Percentiles rank a stretch among this genome's conserved stretches.
phyloP scores from a whole-genome alignment of 164 flowering plant genomes.

The Paratinospora sagittata region DNA sequence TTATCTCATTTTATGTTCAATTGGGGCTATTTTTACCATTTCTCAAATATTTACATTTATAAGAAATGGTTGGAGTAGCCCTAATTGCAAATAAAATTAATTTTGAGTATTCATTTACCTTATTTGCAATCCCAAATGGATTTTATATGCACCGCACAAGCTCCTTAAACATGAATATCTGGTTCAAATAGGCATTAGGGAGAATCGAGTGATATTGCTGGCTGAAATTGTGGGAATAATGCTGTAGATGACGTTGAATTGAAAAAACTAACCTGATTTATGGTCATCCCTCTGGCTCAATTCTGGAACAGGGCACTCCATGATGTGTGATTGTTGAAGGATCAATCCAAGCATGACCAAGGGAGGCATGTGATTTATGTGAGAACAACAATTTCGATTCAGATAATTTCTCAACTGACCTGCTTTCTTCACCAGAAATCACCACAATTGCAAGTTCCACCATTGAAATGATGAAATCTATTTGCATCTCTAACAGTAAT shows the following conservation, averaged over 20 bases:
- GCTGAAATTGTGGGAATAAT: neutral
- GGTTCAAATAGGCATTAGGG: no score
- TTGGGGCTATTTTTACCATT: no score
- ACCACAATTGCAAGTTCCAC: constrained; percentile 46
- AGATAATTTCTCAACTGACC: neutral
- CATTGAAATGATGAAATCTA: constrained; percentile 48
- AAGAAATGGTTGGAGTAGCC: no score
- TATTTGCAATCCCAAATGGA: no score
- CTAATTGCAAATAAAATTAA: no score
- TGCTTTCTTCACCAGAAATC: constrained; percentile 48
- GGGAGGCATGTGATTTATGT: neutral
- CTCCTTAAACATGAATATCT: no score
- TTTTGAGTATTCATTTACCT: no score
- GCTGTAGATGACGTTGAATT: neutral
- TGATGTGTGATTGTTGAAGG: neutral
- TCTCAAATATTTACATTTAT: no score
- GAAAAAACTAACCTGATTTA: neutral
- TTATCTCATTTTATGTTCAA: no score
- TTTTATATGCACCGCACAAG: no score
- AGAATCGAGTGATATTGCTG: no score
- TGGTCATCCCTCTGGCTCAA: neutral
- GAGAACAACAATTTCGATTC: neutral
- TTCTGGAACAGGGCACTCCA: neutral
- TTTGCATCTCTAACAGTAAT: constrained; percentile 45
- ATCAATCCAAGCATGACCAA: neutral